Conservation (phyloP, 1,139 yeast genomes). For the Hansenula lynferdii region DNA sequence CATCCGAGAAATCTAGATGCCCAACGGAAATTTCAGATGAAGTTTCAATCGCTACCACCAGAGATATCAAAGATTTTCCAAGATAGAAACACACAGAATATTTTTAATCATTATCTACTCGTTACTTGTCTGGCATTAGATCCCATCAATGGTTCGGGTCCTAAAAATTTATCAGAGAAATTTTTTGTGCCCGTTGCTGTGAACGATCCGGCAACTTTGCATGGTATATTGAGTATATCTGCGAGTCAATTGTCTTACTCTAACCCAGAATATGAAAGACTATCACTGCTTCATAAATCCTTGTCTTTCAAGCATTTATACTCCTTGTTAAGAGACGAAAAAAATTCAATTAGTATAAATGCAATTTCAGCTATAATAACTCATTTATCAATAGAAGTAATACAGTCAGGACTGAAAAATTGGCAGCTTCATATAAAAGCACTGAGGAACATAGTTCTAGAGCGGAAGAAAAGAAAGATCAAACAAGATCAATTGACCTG, state of each 20-base stretch:
- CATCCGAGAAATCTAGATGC: neutral
- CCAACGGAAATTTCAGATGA: neutral
- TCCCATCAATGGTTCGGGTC: conserved; percentile 11
- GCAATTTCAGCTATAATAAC: conserved; percentile 10
- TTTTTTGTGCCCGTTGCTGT: conserved; percentile 11
- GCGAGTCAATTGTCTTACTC: conserved; percentile 9
- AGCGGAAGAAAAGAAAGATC: conserved; percentile 1
- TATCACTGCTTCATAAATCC: conserved; percentile 9
- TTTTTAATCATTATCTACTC: conserved; percentile 7
- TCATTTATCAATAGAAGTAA: conserved; percentile 10
- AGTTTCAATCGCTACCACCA: conserved; percentile 3
- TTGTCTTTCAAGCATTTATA: conserved; percentile 10
- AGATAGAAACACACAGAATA: conserved; percentile 2
- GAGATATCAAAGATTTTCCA: conserved; percentile 5
- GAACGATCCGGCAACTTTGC: conserved; percentile 10
- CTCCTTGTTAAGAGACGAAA: conserved; percentile 1
- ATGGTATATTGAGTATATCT: conserved; percentile 11
- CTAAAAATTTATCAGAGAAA: conserved; percentile 10
- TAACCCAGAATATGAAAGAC: conserved; percentile 5
- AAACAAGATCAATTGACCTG: conserved; percentile 7
- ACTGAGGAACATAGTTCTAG: conserved; percentile 5
- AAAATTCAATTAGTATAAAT: conserved; percentile 5
- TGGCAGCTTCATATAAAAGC: conserved; percentile 12
- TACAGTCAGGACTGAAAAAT: conserved; percentile 8
- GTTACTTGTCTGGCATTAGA: conserved; percentile 11